Percentiles rank a stretch among this genome's conserved stretches.
These are phyloP conservation scores for Cardiospermum halicacabum DNA, from an alignment of 345 rosid genomes.

Conservation along the genomic window DNA sequence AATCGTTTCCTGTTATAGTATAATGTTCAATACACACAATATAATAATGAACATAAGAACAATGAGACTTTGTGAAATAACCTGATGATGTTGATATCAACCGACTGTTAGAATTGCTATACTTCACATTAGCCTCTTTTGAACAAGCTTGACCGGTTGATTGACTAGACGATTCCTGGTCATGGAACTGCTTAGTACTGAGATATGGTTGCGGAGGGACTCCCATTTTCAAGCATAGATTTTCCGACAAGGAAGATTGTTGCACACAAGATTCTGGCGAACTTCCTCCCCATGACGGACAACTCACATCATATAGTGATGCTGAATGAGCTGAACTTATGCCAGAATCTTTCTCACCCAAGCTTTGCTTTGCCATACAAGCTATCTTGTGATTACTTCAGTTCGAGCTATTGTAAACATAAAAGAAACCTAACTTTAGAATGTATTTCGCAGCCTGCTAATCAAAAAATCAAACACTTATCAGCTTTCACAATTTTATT, in stretches of 20 bases:
- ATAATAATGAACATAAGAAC: neutral
- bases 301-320: constrained; percentile 29
- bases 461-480: constrained; percentile 5
- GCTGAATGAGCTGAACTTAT: constrained; percentile 19
- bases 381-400: constrained; percentile 9
- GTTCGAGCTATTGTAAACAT: constrained; percentile 14
- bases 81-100: constrained; percentile 29
- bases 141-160: constrained; percentile 65
- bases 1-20: neutral
- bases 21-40: neutral
- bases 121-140: constrained; percentile 49
- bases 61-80: constrained; percentile 5
- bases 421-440: neutral
- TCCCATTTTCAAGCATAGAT: constrained; percentile 48
- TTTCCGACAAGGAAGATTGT: constrained; percentile 29
- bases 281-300: constrained; percentile 40
- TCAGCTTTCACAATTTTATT: constrained; percentile 1
- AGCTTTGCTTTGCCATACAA: constrained; percentile 30
- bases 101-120: constrained; percentile 30
- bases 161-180: constrained; percentile 67
- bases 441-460: neutral
- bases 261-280: constrained; percentile 28
- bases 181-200: constrained; percentile 49
- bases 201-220: constrained; percentile 30
- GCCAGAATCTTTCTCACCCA: constrained; percentile 36